These are phyloP conservation scores for Rhodotorula paludigena DNA, from an alignment of 768 basidiomycete species.

Conservation along the genomic window DNA sequence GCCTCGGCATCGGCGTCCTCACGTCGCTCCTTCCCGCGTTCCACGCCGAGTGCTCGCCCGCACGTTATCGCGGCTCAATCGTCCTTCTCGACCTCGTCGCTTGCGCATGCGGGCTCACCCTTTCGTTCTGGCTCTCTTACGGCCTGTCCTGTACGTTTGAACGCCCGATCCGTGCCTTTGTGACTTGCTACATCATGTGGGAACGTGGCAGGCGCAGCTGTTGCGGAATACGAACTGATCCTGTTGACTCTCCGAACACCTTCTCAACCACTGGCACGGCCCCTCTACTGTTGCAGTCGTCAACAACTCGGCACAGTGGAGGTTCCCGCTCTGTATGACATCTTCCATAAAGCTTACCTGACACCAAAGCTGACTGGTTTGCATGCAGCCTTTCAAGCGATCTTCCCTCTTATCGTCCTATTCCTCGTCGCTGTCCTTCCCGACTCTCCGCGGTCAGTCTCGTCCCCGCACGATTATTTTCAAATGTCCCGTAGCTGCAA, in stretches of 20 bases:
- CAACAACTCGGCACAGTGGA: background rate
- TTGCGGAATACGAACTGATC: no score
- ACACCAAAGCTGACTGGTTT: no score
- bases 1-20: conserved; percentile 4
- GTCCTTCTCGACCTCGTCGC: conserved; percentile 4
- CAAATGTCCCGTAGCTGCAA: no score
- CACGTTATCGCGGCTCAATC: background rate
- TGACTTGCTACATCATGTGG: no score
- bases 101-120: conserved; percentile 6
- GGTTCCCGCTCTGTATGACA: background rate
- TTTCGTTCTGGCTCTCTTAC: conserved; percentile 10
- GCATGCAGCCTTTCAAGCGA: conserved; percentile 7
- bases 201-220: no score
- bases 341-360: no score
- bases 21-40: conserved; percentile 3
- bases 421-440: conserved; percentile 5
- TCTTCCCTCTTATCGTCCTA: conserved; percentile 14
- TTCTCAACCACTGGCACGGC: no score
- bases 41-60: conserved; percentile 12
- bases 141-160: conserved; percentile 2
- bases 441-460: conserved; percentile 1
- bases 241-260: no score
- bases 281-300: background rate
- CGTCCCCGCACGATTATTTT: background rate
- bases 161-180: background rate